Percentiles rank a stretch among this genome's conserved stretches.
Conservation (phyloP, 257 asterid species). For the Solanum stenotomum region DNA sequence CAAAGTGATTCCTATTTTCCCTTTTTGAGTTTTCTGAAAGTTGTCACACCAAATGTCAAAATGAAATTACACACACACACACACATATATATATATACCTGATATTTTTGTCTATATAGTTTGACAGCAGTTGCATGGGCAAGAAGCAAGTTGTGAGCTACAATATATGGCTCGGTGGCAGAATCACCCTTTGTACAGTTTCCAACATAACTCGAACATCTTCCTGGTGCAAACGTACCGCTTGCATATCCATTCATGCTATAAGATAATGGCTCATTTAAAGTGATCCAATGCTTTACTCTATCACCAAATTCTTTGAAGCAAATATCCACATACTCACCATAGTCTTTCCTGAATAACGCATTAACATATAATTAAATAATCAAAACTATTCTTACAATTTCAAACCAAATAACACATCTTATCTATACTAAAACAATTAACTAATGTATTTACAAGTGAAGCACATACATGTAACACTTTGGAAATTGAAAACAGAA, state of each 20-base stretch:
- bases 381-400: not conserved
- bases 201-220: not conserved
- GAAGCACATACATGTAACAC: not conserved
- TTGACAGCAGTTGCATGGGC: conserved; percentile 21
- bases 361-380: not conserved
- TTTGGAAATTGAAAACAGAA: not conserved
- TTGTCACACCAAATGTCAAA: not conserved
- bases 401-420: not conserved
- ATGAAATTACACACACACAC: not conserved
- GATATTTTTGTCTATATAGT: conserved; percentile 11
- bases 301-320: conserved; percentile 26
- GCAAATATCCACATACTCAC: conserved; percentile 15
- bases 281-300: conserved; percentile 24
- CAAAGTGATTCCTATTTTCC: conserved; percentile 14
- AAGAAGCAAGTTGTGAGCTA: conserved; percentile 20
- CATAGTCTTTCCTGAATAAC: conserved; percentile 5
- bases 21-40: conserved; percentile 8
- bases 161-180: conserved; percentile 24
- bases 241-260: conserved; percentile 4
- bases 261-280: conserved; percentile 18
- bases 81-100: not conserved
- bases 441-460: not conserved
- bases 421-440: not conserved
- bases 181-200: conserved; percentile 14
- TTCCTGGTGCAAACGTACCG: conserved; percentile 21